Base-by-base conservation (phyloP, 768 basidiomycete species). In the Lentinula detonsa region DNA sequence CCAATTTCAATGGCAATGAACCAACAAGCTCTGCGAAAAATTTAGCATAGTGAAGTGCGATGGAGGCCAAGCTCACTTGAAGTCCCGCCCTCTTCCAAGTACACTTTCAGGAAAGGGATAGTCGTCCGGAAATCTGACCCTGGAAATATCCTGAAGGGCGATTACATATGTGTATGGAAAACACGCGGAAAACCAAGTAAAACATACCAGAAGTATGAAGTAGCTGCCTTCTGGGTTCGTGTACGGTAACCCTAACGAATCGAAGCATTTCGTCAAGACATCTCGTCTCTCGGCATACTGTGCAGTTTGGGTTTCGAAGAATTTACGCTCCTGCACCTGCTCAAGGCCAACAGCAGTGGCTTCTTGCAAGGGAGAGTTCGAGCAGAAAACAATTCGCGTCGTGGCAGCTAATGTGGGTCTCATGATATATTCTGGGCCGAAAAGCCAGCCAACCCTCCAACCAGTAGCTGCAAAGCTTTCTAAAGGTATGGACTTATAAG, bases 391-490 rank as follows among this genome's bases (percentile, higher is more conserved):
- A 67, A 98, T 95, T 35, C 97, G 88, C 0, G 95, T 96, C 53
- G 85, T 86, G 5, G 93, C 96, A 7, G 95, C 93, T 33, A 97
- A 82, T 15, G 93, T 90, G 2, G 96, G 93, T 49, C 78, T 76
- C 58, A 95, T 90, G 67, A 98, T 89, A 43, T 83, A 86, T 33
- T 81, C 68, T 7, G 95, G 93, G 16, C 88, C 97, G 66, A 98
- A 88, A 7, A 96, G 83, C 95, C 95, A 98, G 64, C 97, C 96
- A 52, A 98, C 85, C 61, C 96, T 88, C 95, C 95, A 98, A 28
- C 97, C 96, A 2, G 96, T 99, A 4, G 93, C 93, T 13, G 95
- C 91, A 73, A 99, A 99, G 5, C 93, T 86, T 79, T 98, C 94
- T 95, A 73, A 52, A 18, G 64, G 56, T 53, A 43, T 18, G 13